These are phyloP conservation scores for Aristolochia fimbriata DNA, from an alignment of 164 flowering plant genomes.

Conservation along the genomic window DNA sequence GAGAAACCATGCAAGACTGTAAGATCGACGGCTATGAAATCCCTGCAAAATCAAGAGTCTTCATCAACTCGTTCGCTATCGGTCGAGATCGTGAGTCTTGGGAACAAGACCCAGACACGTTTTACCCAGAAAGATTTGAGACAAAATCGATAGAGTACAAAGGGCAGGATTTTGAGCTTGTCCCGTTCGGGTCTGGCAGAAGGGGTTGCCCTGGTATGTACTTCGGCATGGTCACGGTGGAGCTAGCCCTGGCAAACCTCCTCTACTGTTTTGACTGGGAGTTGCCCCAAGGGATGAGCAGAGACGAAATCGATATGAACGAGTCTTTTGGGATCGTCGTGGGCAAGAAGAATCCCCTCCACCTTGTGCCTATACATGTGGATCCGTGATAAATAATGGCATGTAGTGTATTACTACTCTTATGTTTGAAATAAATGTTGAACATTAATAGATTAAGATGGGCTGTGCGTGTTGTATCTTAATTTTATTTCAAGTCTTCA, in stretches of 20 bases:
- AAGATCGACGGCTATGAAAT: conserved; percentile 19
- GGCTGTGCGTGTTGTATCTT: no score
- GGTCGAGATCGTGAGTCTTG: conserved; percentile 9
- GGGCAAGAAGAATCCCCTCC: conserved; percentile 4
- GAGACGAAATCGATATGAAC: conserved; percentile 1
- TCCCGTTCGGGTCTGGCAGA: not conserved
- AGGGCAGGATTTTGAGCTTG: not conserved
- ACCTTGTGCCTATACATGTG: not conserved
- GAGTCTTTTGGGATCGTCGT: not conserved
- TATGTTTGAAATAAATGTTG: no score
- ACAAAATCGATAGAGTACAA: not conserved
- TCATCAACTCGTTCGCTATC: conserved; percentile 17
- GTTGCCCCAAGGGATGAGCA: not conserved
- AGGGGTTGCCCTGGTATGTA: not conserved
- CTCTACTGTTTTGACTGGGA: conserved; percentile 1
- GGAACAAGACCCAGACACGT: not conserved
- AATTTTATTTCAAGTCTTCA: no score
- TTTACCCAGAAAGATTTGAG: not conserved
- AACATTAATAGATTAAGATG: no score
- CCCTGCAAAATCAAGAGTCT: conserved; percentile 21
- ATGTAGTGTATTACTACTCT: no score
- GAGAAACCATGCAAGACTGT: conserved; percentile 18
- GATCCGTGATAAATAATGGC: conserved; percentile 8
- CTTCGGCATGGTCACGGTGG: not conserved
- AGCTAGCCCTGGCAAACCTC: conserved; percentile 3